Conservation (phyloP, 2,329 filamentous ascomycete genomes). For the Epichloe hybrida region DNA sequence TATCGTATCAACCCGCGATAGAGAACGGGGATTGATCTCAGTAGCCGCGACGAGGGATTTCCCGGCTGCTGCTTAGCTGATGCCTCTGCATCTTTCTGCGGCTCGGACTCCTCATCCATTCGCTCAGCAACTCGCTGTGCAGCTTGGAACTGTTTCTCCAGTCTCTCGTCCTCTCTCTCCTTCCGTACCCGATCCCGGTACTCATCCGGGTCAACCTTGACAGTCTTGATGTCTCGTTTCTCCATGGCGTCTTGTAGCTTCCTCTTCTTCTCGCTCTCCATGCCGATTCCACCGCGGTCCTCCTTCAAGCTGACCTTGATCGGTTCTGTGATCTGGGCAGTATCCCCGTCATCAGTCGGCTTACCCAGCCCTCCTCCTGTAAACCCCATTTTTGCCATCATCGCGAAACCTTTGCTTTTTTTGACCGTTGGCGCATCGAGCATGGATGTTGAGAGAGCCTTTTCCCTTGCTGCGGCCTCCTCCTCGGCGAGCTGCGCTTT, state of each 20-base stretch:
- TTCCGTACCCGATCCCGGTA: slow-evolving; percentile 59
- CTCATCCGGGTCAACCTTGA: slow-evolving; percentile 51
- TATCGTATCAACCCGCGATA: slow-evolving; percentile 64
- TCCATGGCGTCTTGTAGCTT: slow-evolving; percentile 53
- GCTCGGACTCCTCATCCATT: slow-evolving; percentile 45
- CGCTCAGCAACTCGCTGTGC: slow-evolving; percentile 76
- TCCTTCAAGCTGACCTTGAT: slow-evolving; percentile 66
- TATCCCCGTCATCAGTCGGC: slow-evolving; percentile 32
- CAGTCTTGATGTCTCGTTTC: slow-evolving; percentile 42
- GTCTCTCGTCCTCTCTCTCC: slow-evolving; percentile 54
- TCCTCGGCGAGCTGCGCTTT: slow-evolving; percentile 73
- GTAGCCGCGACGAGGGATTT: slow-evolving; percentile 15
- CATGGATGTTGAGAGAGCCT: slow-evolving; percentile 60
- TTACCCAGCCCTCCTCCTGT: slow-evolving; percentile 61
- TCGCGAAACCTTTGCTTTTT: slow-evolving; percentile 73
- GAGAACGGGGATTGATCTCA: slow-evolving; percentile 60
- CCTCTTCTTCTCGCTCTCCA: slow-evolving; percentile 72
- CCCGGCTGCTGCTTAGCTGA: slow-evolving; percentile 20
- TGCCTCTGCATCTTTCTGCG: slow-evolving; percentile 8
- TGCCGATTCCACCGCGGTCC: slow-evolving; percentile 67
- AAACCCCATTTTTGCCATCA: slow-evolving; percentile 97
- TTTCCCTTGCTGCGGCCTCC: slow-evolving; percentile 58
- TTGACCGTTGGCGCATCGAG: slow-evolving; percentile 42
- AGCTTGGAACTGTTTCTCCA: slow-evolving; percentile 57
- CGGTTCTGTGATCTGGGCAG: slow-evolving; percentile 44